Evolutionary conservation across 176 grass and related monocot genomes (phyloP).

Genomic region (Aegilops longissima): DNA sequence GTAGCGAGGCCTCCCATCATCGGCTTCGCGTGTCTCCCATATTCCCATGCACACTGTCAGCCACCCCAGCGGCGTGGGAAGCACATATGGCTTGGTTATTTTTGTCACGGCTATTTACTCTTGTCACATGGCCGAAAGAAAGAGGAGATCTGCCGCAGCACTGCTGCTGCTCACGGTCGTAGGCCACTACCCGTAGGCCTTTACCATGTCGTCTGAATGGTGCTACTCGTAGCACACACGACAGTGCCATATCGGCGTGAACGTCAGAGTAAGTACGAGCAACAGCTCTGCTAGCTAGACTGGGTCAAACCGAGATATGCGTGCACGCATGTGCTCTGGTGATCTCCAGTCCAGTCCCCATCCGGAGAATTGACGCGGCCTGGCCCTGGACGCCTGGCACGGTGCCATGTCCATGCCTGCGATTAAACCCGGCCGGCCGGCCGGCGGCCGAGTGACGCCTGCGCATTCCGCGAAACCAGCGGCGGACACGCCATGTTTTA

Average conservation of each 20-base stretch:
- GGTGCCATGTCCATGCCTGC: not conserved
- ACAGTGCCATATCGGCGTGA: not conserved
- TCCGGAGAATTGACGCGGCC: not conserved
- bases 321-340: conserved; percentile 9
- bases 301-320: not conserved
- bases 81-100: no score
- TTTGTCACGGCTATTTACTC: not conserved
- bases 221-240: not conserved
- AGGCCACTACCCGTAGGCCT: not conserved
- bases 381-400: not conserved
- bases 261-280: no score
- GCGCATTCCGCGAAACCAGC: not conserved
- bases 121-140: not conserved
- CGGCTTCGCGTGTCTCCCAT: no score
- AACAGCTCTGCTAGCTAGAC: not conserved
- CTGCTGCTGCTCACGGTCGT: not conserved
- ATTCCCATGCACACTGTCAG: no score
- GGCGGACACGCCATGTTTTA: not conserved
- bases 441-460: no score
- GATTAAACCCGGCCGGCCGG: not conserved
- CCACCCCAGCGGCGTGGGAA: no score
- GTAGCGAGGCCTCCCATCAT: no score
- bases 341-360: not conserved
- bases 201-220: not conserved
- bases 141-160: not conserved